A percentile compares a stretch with the other conserved stretches of the same genome.
Conservation (phyloP, 257 asterid species). For the Jacaranda mimosifolia region DNA sequence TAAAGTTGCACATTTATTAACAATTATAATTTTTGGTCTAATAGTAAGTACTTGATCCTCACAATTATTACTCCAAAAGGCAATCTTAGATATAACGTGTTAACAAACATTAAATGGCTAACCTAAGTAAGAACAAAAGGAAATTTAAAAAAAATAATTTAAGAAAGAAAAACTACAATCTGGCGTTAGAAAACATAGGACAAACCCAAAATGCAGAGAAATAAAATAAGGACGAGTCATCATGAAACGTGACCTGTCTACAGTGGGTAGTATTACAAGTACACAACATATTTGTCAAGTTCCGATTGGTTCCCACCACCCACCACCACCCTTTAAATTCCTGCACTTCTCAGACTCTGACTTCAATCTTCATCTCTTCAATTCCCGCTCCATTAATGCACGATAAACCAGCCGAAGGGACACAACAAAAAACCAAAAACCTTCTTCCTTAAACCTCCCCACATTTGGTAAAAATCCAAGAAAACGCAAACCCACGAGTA, state of each 20-base stretch:
- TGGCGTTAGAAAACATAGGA: not conserved
- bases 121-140: too few relatives aligned
- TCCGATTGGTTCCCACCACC: not conserved
- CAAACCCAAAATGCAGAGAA: slow-evolving; percentile 8
- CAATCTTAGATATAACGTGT: not conserved
- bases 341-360: not conserved
- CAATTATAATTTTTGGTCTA: too few relatives aligned
- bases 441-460: slow-evolving; percentile 17
- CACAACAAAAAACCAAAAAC: not conserved
- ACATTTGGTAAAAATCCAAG: slow-evolving; percentile 24
- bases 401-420: not conserved
- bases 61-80: not conserved
- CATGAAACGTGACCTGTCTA: slow-evolving; percentile 36
- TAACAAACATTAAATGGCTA: too few relatives aligned
- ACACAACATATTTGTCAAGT: slow-evolving; percentile 35
- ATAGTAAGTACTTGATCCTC: too few relatives aligned
- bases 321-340: slow-evolving; percentile 46
- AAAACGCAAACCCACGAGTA: too few relatives aligned
- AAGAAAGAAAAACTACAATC: not conserved
- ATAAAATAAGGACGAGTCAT: slow-evolving; percentile 28
- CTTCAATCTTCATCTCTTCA: slow-evolving; percentile 18
- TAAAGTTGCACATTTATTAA: too few relatives aligned
- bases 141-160: not conserved
- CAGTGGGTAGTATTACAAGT: slow-evolving; percentile 14
- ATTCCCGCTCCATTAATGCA: not conserved